phyloP scores from a whole-genome alignment of 2,329 filamentous ascomycete genomes.

The Phialemoniopsis sp. region DNA sequence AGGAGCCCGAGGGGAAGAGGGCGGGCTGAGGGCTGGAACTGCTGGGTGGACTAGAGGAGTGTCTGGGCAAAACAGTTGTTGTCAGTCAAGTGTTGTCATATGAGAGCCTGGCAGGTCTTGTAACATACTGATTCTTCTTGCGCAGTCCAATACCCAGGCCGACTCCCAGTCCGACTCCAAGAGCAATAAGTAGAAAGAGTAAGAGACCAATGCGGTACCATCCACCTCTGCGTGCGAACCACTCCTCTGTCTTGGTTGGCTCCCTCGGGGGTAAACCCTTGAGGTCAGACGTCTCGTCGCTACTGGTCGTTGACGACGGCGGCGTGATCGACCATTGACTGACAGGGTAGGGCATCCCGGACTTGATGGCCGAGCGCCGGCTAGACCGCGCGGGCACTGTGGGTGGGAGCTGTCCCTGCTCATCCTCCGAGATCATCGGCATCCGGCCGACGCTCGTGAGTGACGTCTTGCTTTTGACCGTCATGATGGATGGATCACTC shows the following conservation, averaged over 20 bases:
- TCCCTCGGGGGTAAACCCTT: slow-evolving; percentile 5
- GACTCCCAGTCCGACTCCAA: slow-evolving; percentile 30
- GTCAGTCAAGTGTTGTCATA: not conserved
- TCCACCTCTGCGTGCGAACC: slow-evolving; percentile 17
- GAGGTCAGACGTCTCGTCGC: slow-evolving; percentile 5
- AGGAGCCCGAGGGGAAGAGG: slow-evolving; percentile 59
- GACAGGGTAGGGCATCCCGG: not conserved
- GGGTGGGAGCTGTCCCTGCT: slow-evolving; percentile 14
- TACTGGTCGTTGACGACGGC: slow-evolving; percentile 4
- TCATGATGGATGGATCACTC: too few relatives aligned
- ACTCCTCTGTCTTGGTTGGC: slow-evolving; percentile 6
- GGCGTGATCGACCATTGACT: slow-evolving; percentile 6
- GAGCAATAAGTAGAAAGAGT: slow-evolving; percentile 19
- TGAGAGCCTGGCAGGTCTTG: not conserved
- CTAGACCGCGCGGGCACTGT: slow-evolving; percentile 13
- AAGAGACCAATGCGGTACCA: slow-evolving; percentile 27
- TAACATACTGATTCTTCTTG: slow-evolving; percentile 19
- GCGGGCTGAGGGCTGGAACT: slow-evolving; percentile 2
- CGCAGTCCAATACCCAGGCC: slow-evolving; percentile 34
- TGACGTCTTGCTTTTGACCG: slow-evolving; percentile 10
- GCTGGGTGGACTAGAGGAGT: not conserved
- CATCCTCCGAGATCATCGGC: slow-evolving; percentile 32
- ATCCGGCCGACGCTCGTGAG: slow-evolving; percentile 22
- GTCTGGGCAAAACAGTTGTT: not conserved
- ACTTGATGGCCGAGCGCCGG: slow-evolving; percentile 5